Evolutionary conservation across 1,139 yeast genomes (phyloP), one percentile per base, ranked within the genome.

Genomic region (Sugiyamaella neomexicana): DNA sequence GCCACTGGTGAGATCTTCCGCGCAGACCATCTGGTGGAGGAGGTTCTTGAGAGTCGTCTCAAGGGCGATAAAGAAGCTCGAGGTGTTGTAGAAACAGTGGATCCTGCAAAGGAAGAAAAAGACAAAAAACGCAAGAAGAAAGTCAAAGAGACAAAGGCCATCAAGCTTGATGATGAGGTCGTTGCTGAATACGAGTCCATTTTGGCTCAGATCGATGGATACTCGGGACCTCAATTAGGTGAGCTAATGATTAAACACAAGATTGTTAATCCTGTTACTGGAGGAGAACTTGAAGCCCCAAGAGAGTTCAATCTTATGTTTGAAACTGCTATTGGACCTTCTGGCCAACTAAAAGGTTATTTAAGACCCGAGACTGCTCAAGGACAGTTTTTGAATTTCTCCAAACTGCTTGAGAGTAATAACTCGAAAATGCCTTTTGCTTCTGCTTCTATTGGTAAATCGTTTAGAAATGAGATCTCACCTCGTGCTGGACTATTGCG

Each of bases 361-460:
- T 77, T 95, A 70, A 85, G 99, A 75, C 99, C 99, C 56, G 99
- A 95, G 77, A 95, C 99, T 59, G 99, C 99, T 29, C 99, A 95
- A 78, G 99, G 99, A 68, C 99, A 95, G 76, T 95, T 95, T 74
- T 80, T 95, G 69, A 95, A 95, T 80, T 95, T 95, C 75, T 81
- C 82, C 76, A 93, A 93, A 76, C 80, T 95, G 68, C 82, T 90
- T 67, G 99, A 95, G 67, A 88, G 85, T 79, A 95, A 95, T 81
- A 95, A 95, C 75, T 85, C 87, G 71, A 88, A 86, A 74, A 91
- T 95, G 93, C 99, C 99, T 56, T 95, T 95, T 74, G 99, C 99
- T 15, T 89, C 97, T 58, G 99, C 99, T 46, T 88, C 97, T 42
- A 89, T 95, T 69, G 99, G 99, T 69, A 95, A 95, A 74, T 91